Percentiles rank a stretch among this genome's conserved stretches.
These are phyloP conservation scores for Pseudogymnoascus sp. DNA, from an alignment of 2,329 filamentous ascomycete genomes.

Conservation along the genomic window DNA sequence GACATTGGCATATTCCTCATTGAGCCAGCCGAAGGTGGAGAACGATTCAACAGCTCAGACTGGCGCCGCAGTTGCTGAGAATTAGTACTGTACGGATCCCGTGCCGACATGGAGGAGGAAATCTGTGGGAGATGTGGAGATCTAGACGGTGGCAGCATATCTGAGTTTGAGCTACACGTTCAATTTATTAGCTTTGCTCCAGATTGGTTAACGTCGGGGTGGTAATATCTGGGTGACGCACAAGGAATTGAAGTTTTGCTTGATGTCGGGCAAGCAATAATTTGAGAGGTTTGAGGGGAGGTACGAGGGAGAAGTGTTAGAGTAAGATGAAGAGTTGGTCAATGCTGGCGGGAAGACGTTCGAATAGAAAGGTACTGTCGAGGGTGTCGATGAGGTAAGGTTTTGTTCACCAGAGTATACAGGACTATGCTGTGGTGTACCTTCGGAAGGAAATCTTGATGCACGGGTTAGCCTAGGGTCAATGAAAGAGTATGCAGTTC, in stretches of 20 bases:
- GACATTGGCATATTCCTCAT: conserved; percentile 27
- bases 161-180: conserved; percentile 16
- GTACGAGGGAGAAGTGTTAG: conserved; percentile 25
- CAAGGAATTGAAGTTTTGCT: conserved; percentile 23
- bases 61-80: conserved; percentile 24
- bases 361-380: conserved; percentile 25
- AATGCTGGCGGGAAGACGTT: conserved; percentile 26
- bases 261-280: conserved; percentile 30
- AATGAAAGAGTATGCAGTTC: not conserved
- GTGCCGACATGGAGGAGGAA: conserved; percentile 24
- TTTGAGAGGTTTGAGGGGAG: conserved; percentile 22
- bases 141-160: conserved; percentile 28
- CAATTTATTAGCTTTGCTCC: not conserved
- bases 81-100: conserved; percentile 28
- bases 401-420: conserved; percentile 28
- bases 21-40: conserved; percentile 25
- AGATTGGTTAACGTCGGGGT: not conserved
- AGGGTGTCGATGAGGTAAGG: conserved; percentile 24
- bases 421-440: conserved; percentile 23
- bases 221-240: not conserved
- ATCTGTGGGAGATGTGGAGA: conserved; percentile 28
- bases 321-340: conserved; percentile 27
- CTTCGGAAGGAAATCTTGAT: conserved; percentile 5
- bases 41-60: conserved; percentile 27
- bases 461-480: conserved; percentile 1